phyloP scores from a whole-genome alignment of 768 basidiomycete genomes.

The Flagelloscypha sp. region DNA sequence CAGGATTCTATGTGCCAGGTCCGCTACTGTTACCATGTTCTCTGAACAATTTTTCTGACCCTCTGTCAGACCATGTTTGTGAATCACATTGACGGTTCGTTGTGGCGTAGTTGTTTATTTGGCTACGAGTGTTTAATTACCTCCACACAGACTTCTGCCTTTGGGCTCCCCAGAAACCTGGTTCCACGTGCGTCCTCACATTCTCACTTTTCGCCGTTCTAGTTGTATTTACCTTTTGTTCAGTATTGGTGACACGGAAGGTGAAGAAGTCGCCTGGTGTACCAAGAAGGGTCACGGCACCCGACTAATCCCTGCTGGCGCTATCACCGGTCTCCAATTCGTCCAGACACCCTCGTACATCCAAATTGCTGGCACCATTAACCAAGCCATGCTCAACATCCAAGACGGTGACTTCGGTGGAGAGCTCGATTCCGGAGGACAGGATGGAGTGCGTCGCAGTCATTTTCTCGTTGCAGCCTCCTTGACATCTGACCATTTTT shows the following conservation, averaged over 20 bases:
- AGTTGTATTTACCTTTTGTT: no score
- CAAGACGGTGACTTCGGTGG: slow-evolving; percentile 43
- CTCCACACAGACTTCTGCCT: slow-evolving; percentile 44
- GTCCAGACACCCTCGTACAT: slow-evolving; percentile 46
- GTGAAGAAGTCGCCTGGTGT: slow-evolving; percentile 61
- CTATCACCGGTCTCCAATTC: slow-evolving; percentile 49
- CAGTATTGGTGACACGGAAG: slow-evolving; percentile 50
- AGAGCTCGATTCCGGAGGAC: slow-evolving; percentile 50
- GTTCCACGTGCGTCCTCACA: slow-evolving; percentile 32
- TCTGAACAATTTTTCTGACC: no score
- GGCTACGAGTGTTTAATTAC: not conserved
- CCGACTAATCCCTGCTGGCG: slow-evolving; percentile 51
- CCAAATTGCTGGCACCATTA: slow-evolving; percentile 47
- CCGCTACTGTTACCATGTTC: no score
- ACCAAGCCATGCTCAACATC: slow-evolving; percentile 51
- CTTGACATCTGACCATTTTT: slow-evolving; percentile 4
- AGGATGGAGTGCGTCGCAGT: slow-evolving; percentile 36
- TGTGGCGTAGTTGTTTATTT: not conserved
- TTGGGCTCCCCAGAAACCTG: slow-evolving; percentile 40
- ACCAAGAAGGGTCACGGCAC: slow-evolving; percentile 55
- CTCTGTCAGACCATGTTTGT: slow-evolving; percentile 53
- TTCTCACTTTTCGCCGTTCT: no score
- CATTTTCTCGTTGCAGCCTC: not conserved
- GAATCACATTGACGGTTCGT: slow-evolving; percentile 47
- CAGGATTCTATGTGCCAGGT: slow-evolving; percentile 40